Evolutionary conservation across 257 asterid species (phyloP).

Genomic region (Solanum phureja): DNA sequence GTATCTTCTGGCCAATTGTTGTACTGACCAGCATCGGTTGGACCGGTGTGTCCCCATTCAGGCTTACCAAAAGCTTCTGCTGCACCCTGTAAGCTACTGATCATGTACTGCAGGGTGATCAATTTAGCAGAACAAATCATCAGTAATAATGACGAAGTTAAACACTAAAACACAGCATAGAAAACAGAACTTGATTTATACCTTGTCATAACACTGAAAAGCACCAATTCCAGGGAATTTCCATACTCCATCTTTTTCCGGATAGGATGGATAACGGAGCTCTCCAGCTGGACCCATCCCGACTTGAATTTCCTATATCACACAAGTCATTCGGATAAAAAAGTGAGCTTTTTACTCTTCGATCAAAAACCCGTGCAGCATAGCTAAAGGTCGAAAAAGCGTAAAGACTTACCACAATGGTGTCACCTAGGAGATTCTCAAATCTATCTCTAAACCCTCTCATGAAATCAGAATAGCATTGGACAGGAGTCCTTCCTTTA

Average conservation of each 20-base stretch:
- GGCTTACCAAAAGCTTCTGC: conserved; percentile 81
- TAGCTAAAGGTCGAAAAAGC: not conserved
- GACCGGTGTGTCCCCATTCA: conserved; percentile 85
- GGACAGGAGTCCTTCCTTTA: conserved; percentile 83
- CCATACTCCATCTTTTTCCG: conserved; percentile 78
- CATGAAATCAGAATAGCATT: conserved; percentile 91
- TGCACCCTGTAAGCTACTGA: conserved; percentile 74
- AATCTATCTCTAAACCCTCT: conserved; percentile 68
- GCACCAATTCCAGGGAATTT: conserved; percentile 93
- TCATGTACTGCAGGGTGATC: conserved; percentile 60
- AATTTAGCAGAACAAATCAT: not conserved
- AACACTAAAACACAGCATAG: not conserved
- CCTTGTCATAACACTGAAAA: conserved; percentile 95
- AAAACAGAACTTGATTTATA: not conserved
- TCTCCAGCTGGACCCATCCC: conserved; percentile 99
- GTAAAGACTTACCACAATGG: conserved; percentile 48
- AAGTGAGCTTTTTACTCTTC: not conserved
- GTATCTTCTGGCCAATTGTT: conserved; percentile 99
- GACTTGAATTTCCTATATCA: conserved; percentile 79
- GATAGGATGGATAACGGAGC: conserved; percentile 94
- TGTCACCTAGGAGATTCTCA: conserved; percentile 61
- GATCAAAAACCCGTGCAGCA: not conserved
- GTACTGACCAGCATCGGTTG: conserved; percentile 88
- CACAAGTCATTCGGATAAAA: not conserved
- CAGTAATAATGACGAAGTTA: not conserved